These are phyloP conservation scores for Geotrichum ghanense DNA, from an alignment of 805 yeast genomes.

Conservation along the genomic window DNA sequence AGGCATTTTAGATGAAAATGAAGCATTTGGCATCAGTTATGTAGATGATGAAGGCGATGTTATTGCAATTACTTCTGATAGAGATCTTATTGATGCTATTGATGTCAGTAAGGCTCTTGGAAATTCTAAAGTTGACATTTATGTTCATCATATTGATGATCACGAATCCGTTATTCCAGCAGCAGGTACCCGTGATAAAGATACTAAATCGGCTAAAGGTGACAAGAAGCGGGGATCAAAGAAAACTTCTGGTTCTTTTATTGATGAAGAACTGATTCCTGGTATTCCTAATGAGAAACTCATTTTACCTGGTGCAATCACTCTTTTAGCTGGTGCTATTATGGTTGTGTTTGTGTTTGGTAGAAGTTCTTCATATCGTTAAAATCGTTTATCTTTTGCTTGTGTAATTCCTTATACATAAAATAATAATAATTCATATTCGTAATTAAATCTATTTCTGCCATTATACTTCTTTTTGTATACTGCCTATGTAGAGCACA, in stretches of 20 bases:
- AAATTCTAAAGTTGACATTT: constrained; percentile 57
- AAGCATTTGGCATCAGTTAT: constrained; percentile 58
- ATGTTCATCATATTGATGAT: constrained; percentile 54
- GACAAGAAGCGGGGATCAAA: background rate
- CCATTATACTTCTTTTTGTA: too few relatives aligned
- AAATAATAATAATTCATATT: too few relatives aligned
- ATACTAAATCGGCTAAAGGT: background rate
- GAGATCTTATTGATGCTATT: constrained; percentile 68
- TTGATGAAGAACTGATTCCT: constrained; percentile 27
- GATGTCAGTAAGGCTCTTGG: constrained; percentile 37
- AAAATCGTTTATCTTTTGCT: too few relatives aligned
- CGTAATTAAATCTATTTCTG: too few relatives aligned
- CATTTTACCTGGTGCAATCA: constrained; percentile 52
- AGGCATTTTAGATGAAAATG: constrained; percentile 16
- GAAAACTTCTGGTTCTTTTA: background rate
- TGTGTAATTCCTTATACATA: too few relatives aligned
- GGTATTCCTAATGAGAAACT: constrained; percentile 49
- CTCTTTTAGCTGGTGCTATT: constrained; percentile 47
- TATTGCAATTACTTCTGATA: constrained; percentile 63
- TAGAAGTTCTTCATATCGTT: constrained; percentile 21
- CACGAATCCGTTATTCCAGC: constrained; percentile 13
- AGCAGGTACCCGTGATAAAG: constrained; percentile 1
- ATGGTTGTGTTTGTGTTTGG: constrained; percentile 44
- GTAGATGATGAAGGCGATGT: constrained; percentile 78
- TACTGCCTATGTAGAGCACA: too few relatives aligned